Conservation (phyloP, 2,329 filamentous ascomycete genomes). For the Aspergillus japonicus region DNA sequence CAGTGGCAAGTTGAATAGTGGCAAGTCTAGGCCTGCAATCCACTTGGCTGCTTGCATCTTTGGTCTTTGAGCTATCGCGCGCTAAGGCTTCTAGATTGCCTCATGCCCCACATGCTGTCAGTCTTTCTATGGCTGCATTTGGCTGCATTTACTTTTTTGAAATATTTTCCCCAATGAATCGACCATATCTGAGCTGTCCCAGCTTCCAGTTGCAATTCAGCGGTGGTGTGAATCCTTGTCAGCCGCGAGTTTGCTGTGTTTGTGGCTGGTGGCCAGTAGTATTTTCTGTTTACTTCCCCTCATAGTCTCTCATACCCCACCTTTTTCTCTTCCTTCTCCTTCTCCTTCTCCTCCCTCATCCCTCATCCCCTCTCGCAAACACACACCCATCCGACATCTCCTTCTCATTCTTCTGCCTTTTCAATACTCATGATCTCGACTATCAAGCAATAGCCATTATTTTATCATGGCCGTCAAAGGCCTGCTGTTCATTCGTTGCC, state of each 20-base stretch:
- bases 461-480: conserved; percentile 18
- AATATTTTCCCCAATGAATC: neutral
- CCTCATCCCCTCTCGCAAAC: too few species aligned
- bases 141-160: neutral
- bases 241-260: too few species aligned
- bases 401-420: neutral
- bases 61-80: neutral
- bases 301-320: too few species aligned
- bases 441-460: neutral
- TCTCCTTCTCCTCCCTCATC: too few species aligned
- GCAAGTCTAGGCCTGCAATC: too few species aligned
- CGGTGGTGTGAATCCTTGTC: too few species aligned
- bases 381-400: neutral
- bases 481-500: conserved; percentile 17
- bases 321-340: too few species aligned
- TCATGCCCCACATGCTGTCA: neutral
- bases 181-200: conserved; percentile 4
- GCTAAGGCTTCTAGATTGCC: neutral
- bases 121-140: neutral
- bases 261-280: too few species aligned
- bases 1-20: too few species aligned
- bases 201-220: too few species aligned
- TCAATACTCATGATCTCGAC: neutral
- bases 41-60: too few species aligned
- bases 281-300: too few species aligned